These are phyloP conservation scores for Leonotis leonurus DNA, from an alignment of 257 asterid species.

Conservation along the genomic window DNA sequence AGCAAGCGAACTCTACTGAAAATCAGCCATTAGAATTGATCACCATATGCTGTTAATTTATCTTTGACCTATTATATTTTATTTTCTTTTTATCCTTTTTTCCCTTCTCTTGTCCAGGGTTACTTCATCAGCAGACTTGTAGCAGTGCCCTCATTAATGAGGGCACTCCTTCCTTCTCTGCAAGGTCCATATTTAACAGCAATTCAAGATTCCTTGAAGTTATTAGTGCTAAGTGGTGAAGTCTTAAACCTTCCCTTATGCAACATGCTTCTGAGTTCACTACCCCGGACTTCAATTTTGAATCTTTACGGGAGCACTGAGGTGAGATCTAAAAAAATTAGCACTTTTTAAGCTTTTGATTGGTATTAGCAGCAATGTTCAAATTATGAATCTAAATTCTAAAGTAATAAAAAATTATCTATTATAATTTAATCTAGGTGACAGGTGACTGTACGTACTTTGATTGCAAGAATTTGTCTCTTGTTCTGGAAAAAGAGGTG, in stretches of 20 bases:
- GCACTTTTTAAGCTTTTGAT: slow-evolving; percentile 10
- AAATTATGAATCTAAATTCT: background rate
- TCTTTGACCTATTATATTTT: slow-evolving; percentile 2
- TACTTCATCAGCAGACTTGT: slow-evolving; percentile 70
- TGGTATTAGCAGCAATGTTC: slow-evolving; percentile 4
- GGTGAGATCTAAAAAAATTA: slow-evolving; percentile 43
- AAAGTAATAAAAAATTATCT: background rate
- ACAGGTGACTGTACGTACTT: slow-evolving; percentile 94
- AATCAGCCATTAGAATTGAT: background rate
- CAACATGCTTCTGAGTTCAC: slow-evolving; percentile 52
- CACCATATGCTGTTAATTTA: background rate
- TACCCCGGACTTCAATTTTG: slow-evolving; percentile 65
- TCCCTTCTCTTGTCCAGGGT: slow-evolving; percentile 40
- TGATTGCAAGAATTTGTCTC: slow-evolving; percentile 73
- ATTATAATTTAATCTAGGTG: slow-evolving; percentile 40
- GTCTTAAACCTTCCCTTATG: slow-evolving; percentile 54
- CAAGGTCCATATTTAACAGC: slow-evolving; percentile 29
- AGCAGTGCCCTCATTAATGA: slow-evolving; percentile 85
- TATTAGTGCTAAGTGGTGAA: slow-evolving; percentile 84
- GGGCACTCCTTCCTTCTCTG: slow-evolving; percentile 56
- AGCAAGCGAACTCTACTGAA: background rate
- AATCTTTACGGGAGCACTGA: slow-evolving; percentile 96
- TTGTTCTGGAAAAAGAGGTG: slow-evolving; percentile 44
- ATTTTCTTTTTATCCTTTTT: background rate
- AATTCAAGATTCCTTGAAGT: slow-evolving; percentile 51